These are phyloP conservation scores for Talaromyces funiculosus DNA, from an alignment of 2,329 filamentous ascomycete genomes.

Conservation along the genomic window DNA sequence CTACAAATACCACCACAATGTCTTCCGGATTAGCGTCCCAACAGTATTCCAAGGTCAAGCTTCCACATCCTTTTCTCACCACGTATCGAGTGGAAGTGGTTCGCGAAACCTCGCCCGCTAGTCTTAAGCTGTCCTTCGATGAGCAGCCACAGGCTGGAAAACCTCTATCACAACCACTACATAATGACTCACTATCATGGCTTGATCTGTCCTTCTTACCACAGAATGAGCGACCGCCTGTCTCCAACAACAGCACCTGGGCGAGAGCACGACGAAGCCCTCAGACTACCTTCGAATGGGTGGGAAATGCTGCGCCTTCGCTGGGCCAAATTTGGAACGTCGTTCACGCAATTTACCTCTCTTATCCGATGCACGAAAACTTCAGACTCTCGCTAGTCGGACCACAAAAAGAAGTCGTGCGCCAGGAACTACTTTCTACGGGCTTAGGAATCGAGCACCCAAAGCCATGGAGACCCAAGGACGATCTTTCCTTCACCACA, in stretches of 20 bases:
- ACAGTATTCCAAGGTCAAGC: slow-evolving; percentile 37
- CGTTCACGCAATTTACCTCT: slow-evolving; percentile 41
- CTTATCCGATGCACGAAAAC: slow-evolving; percentile 41
- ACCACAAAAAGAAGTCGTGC: slow-evolving; percentile 30
- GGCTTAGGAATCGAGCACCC: slow-evolving; percentile 20
- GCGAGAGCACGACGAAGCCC: slow-evolving; percentile 43
- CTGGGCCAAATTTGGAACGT: slow-evolving; percentile 46
- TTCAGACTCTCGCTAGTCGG: slow-evolving; percentile 41
- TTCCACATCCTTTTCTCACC: slow-evolving; percentile 45
- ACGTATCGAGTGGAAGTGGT: slow-evolving; percentile 35
- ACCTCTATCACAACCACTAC: slow-evolving; percentile 33
- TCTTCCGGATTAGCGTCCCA: not conserved
- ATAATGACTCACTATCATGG: slow-evolving; percentile 35
- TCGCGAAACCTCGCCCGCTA: slow-evolving; percentile 23
- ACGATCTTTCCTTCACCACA: not conserved
- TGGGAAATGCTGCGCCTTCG: slow-evolving; percentile 30
- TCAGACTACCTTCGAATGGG: slow-evolving; percentile 39
- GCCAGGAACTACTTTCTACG: slow-evolving; percentile 35
- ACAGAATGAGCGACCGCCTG: slow-evolving; percentile 17
- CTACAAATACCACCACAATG: not conserved
- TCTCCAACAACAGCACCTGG: slow-evolving; percentile 31
- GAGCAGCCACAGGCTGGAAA: slow-evolving; percentile 28
- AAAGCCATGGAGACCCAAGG: slow-evolving; percentile 2
- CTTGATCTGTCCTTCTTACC: slow-evolving; percentile 26
- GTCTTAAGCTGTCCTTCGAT: slow-evolving; percentile 30